Conservation (phyloP, 345 rosid genomes). For the Litchi chinensis region DNA sequence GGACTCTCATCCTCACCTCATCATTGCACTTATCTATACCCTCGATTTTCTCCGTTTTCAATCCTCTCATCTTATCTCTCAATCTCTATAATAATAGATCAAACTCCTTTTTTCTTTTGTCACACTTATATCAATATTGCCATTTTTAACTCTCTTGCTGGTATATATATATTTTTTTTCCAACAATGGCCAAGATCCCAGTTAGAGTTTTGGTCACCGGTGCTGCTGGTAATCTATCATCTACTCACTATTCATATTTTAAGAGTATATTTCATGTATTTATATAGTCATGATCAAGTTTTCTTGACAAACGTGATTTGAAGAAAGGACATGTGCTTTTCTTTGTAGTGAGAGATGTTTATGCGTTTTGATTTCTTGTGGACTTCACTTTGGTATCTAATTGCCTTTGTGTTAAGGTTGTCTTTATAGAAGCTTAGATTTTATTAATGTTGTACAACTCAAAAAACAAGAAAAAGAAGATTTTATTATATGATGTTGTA, state of each 20-base stretch:
- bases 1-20: not conserved
- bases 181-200: slow-evolving; percentile 28
- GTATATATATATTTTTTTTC: not conserved
- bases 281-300: not conserved
- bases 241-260: not conserved
- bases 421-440: slow-evolving; percentile 16
- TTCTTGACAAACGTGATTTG: not conserved
- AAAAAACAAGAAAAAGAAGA: too few species aligned
- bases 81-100: not conserved
- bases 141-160: not conserved
- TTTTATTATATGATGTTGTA: too few species aligned
- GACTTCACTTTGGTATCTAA: slow-evolving; percentile 30
- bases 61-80: slow-evolving; percentile 21
- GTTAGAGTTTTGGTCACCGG: slow-evolving; percentile 37
- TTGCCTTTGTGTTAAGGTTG: slow-evolving; percentile 18
- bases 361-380: slow-evolving; percentile 6
- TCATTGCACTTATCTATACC: slow-evolving; percentile 14
- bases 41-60: slow-evolving; percentile 19
- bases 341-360: slow-evolving; percentile 26
- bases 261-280: not conserved
- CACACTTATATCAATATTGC: too few species aligned
- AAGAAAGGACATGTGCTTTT: slow-evolving; percentile 22
- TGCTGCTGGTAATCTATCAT: slow-evolving; percentile 30
- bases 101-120: not conserved
- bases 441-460: not conserved